Percentiles rank a stretch among this genome's conserved stretches.
phyloP scores from a whole-genome alignment of 192 early-diverging fungal genomes.

The Phlyctochytrium bullatum region DNA sequence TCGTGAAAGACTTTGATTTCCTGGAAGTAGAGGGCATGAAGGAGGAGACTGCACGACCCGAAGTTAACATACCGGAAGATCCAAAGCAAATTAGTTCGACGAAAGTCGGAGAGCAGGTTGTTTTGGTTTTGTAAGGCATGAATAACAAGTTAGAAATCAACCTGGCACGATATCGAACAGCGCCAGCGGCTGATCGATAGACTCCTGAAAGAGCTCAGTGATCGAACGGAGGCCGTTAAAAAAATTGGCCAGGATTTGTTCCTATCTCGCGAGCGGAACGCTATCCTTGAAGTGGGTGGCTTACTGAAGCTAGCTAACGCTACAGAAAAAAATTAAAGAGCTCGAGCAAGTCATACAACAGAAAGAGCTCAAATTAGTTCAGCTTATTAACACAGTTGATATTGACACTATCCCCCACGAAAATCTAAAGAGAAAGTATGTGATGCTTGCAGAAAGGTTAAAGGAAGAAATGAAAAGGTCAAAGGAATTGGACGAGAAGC shows the following conservation, averaged over 20 bases:
- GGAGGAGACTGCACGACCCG: too few relatives aligned
- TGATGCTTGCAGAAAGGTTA: constrained; percentile 34
- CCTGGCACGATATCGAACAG: constrained; percentile 30
- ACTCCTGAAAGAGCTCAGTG: constrained; percentile 43
- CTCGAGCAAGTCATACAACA: constrained; percentile 26
- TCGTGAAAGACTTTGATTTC: too few relatives aligned
- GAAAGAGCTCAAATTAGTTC: constrained; percentile 26
- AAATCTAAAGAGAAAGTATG: constrained; percentile 42
- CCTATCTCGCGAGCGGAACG: constrained; percentile 26
- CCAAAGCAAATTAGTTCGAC: too few relatives aligned
- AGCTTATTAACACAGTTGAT: constrained; percentile 40
- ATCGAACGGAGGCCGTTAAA: constrained; percentile 32
- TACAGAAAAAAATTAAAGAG: constrained; percentile 23
- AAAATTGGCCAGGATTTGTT: constrained; percentile 43
- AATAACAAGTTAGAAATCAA: too few relatives aligned
- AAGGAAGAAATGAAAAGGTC: constrained; percentile 13
- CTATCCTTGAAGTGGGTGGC: constrained; percentile 26
- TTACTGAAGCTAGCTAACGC: neutral
- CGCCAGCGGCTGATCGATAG: constrained; percentile 43
- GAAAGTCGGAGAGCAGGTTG: too few relatives aligned
- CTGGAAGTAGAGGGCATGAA: too few relatives aligned
- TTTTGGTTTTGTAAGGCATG: too few relatives aligned
- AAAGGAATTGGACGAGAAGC: constrained; percentile 9
- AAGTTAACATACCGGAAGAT: too few relatives aligned
- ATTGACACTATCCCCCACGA: constrained; percentile 32